A percentile compares a stretch with the other conserved stretches of the same genome.
These are phyloP conservation scores for Vinca major DNA, from an alignment of 305 asterid species.

Conservation along the genomic window DNA sequence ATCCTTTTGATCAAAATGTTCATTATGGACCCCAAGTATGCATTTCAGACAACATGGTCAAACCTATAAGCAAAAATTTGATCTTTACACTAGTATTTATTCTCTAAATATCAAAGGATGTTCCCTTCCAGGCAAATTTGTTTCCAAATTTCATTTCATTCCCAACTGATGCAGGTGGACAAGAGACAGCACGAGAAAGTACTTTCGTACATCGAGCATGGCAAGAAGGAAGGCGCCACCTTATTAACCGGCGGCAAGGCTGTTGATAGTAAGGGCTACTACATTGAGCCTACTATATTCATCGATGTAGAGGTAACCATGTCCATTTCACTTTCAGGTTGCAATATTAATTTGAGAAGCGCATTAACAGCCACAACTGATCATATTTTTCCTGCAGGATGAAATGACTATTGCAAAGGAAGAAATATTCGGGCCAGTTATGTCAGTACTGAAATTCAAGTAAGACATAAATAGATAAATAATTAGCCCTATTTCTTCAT, in stretches of 20 bases:
- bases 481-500: neutral
- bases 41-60: neutral
- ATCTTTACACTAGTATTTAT: too few relatives aligned
- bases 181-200: slow-evolving; percentile 55
- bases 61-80: too few relatives aligned
- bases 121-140: neutral
- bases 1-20: slow-evolving; percentile 65
- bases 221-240: slow-evolving; percentile 67
- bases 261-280: slow-evolving; percentile 53
- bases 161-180: slow-evolving; percentile 33
- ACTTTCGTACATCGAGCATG: slow-evolving; percentile 51
- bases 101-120: too few relatives aligned
- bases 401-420: slow-evolving; percentile 65
- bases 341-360: too few relatives aligned
- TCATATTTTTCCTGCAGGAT: slow-evolving; percentile 29
- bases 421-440: slow-evolving; percentile 74
- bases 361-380: too few relatives aligned
- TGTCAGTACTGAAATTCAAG: slow-evolving; percentile 68
- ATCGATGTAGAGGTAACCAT: slow-evolving; percentile 42
- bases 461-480: slow-evolving; percentile 20
- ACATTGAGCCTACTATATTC: slow-evolving; percentile 67
- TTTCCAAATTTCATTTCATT: neutral
- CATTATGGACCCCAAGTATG: slow-evolving; percentile 91
- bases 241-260: slow-evolving; percentile 63
- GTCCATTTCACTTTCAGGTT: neutral